Conservation (phyloP, 192 early-diverging fungal species). For the Coemansia sp. region DNA sequence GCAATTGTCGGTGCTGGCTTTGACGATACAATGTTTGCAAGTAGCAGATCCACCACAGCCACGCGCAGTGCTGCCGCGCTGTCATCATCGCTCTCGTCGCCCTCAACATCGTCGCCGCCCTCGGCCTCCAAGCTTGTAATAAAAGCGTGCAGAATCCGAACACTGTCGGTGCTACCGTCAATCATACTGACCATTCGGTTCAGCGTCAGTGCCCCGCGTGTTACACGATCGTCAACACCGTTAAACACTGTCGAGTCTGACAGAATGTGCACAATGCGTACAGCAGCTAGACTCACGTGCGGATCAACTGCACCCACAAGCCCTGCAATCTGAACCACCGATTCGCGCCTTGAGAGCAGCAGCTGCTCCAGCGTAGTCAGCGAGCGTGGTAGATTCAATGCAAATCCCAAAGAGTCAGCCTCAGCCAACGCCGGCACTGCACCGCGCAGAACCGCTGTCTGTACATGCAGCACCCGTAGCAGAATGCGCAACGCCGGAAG, state of each 20-base stretch:
- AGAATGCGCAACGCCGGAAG: conserved; percentile 62
- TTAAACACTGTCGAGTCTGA: conserved; percentile 73
- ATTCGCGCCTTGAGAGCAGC: conserved; percentile 65
- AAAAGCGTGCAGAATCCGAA: conserved; percentile 75
- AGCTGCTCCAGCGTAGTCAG: conserved; percentile 79
- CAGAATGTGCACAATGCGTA: conserved; percentile 70
- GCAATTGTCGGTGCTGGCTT: conserved; percentile 72
- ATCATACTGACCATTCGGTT: conserved; percentile 76
- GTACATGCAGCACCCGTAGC: conserved; percentile 67
- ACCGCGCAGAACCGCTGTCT: conserved; percentile 70
- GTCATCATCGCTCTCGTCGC: conserved; percentile 27
- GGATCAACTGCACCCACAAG: conserved; percentile 66
- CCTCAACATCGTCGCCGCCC: conserved; percentile 32
- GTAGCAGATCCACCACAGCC: conserved; percentile 81
- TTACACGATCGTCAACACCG: conserved; percentile 43
- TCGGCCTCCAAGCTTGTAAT: conserved; percentile 73
- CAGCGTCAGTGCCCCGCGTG: conserved; percentile 55
- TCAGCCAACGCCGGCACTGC: conserved; percentile 62
- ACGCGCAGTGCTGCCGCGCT: conserved; percentile 66
- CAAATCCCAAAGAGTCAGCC: conserved; percentile 49
- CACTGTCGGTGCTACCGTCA: conserved; percentile 60
- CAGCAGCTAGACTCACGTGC: conserved; percentile 70
- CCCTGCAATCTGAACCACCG: conserved; percentile 73
- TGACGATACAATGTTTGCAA: conserved; percentile 65
- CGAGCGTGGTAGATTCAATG: conserved; percentile 52